These are phyloP conservation scores for Cardamine occulta DNA, from an alignment of 345 rosid genomes.

Conservation along the genomic window DNA sequence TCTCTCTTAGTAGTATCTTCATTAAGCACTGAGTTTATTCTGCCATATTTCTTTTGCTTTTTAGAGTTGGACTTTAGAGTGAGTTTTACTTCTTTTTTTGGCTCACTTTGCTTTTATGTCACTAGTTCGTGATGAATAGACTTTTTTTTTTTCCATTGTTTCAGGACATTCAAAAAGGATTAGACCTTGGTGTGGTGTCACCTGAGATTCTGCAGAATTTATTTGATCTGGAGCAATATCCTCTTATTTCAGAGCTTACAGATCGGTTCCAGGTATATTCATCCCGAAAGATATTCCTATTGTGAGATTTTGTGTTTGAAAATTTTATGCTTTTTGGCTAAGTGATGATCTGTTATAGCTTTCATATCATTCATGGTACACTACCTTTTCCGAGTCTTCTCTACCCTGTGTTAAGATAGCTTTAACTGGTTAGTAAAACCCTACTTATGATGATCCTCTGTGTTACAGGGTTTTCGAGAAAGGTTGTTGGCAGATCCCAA, in stretches of 20 bases:
- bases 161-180: conserved; percentile 94
- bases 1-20: not conserved
- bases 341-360: not conserved
- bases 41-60: not conserved
- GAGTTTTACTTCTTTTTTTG: not conserved
- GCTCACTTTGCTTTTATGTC: conserved; percentile 13
- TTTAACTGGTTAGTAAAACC: conserved; percentile 1
- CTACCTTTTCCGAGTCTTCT: conserved; percentile 9
- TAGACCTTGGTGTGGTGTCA: conserved; percentile 93
- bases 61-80: not conserved
- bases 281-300: not conserved
- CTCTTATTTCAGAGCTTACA: conserved; percentile 80
- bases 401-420: not conserved
- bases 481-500: conserved; percentile 92
- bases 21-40: not conserved
- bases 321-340: not conserved
- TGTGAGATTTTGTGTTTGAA: not conserved
- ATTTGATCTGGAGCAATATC: conserved; percentile 86
- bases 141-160: conserved; percentile 6
- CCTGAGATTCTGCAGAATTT: conserved; percentile 94
- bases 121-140: conserved; percentile 21
- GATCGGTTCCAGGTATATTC: conserved; percentile 76
- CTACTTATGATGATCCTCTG: conserved; percentile 25
- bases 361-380: not conserved
- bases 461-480: conserved; percentile 90